phyloP scores from a whole-genome alignment of 2,329 filamentous ascomycete species.

The Diaporthe ampelina region DNA sequence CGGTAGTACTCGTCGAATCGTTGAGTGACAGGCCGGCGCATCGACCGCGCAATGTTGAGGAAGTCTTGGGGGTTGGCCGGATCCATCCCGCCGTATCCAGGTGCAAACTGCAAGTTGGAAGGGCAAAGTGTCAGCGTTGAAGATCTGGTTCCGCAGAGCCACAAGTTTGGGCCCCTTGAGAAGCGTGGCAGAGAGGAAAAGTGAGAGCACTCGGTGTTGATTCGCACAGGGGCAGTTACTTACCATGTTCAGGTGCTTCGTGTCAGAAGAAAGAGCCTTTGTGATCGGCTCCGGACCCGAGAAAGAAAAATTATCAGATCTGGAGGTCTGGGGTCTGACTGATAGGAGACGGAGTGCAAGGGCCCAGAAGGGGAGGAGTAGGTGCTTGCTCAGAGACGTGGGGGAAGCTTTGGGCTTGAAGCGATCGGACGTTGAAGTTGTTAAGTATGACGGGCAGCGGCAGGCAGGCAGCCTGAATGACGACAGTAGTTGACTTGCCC shows the following conservation, averaged over 20 bases:
- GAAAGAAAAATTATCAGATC: neutral
- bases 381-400: neutral
- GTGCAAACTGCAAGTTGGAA: conserved; percentile 49
- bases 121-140: conserved; percentile 32
- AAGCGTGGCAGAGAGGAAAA: neutral
- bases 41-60: conserved; percentile 62
- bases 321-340: neutral
- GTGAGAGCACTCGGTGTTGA: neutral
- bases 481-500: conserved; percentile 30
- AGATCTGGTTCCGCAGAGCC: neutral
- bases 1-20: conserved; percentile 99
- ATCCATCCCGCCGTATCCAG: conserved; percentile 60
- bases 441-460: conserved; percentile 12
- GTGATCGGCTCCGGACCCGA: neutral
- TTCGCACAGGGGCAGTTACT: conserved; percentile 7
- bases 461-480: conserved; percentile 40
- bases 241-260: conserved; percentile 44
- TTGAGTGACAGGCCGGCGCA: conserved; percentile 68
- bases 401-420: neutral
- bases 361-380: neutral
- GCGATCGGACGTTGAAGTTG: conserved; percentile 1
- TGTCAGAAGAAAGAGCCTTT: neutral
- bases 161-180: neutral
- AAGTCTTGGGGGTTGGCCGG: conserved; percentile 63
- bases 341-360: neutral